A percentile compares a stretch with the other conserved stretches of the same genome.
These are phyloP conservation scores for Raphanus raphanistrum DNA, from an alignment of 345 rosid genomes.

Conservation along the genomic window DNA sequence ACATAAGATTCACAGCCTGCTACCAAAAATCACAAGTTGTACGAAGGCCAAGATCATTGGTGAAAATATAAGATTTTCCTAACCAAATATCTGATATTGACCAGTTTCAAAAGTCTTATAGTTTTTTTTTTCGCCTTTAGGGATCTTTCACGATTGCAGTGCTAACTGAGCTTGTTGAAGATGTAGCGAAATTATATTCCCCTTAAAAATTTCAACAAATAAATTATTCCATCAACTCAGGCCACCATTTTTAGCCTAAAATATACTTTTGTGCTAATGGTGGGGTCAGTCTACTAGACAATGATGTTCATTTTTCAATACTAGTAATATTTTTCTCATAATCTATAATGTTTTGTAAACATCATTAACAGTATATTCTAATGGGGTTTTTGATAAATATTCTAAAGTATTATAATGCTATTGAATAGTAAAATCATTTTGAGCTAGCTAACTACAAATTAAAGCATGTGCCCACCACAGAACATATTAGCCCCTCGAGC, in stretches of 20 bases:
- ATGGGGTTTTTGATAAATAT: neutral
- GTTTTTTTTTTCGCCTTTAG: neutral
- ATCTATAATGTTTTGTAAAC: neutral
- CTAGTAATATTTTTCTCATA: neutral
- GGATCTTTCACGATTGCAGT: neutral
- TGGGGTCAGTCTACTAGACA: neutral
- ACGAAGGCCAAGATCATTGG: neutral
- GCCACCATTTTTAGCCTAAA: neutral
- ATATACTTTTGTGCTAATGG: neutral
- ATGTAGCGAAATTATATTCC: neutral
- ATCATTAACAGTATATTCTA: neutral
- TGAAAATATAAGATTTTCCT: neutral
- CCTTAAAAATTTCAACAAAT: neutral
- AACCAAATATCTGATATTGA: neutral
- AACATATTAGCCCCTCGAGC: conserved; percentile 15
- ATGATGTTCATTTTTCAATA: neutral
- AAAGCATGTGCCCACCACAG: conserved; percentile 26
- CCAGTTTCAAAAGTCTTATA: neutral
- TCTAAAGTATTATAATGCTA: neutral
- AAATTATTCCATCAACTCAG: neutral
- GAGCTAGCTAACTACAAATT: conserved; percentile 11
- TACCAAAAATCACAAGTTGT: neutral
- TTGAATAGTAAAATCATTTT: neutral
- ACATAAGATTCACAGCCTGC: neutral
- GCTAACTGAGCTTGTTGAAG: neutral